Base-by-base conservation (phyloP, 192 early-diverging fungal genomes). In the Backusella liffmaniae region DNA sequence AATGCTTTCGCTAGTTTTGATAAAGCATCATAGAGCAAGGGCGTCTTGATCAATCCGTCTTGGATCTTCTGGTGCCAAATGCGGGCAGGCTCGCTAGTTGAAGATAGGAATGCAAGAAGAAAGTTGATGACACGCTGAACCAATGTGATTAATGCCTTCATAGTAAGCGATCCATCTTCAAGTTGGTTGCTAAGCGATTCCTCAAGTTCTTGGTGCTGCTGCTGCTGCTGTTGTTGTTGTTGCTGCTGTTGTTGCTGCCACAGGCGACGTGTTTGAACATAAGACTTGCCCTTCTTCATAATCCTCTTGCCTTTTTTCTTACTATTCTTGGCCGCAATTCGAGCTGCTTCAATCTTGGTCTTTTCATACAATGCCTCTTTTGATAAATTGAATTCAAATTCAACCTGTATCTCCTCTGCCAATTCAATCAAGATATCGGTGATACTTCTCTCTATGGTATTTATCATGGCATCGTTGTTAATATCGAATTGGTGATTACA, bases 1-100 rank as follows among this genome's bases (percentile, higher is more conserved):
- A 67, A 30, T 2, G 36, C 30, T 51, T 37, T 62, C 10, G 26
- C 15, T n/a, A 75, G 30, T 21, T 35, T 44, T 8, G 37, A 41
- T 21, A 75, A 30, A 5, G 74, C n/a, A 49, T 67, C 65, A 75
- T 75, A 75, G 7, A 66, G 35, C 41, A 75, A 51, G 9, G 56
- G 66, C 10, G 13, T 37, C 5, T 39, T 46, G n/a, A 42, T 37
- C 21, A 75, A 16, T n/a, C 35, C 32, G 18, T 67, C 36, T 29
- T 65, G 59, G 6, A 68, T 37, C 26, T 35, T 41, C 7, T 65
- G 62, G 18, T 56, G 56, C 56, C 56, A 62, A 62, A 62, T 13
- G 26, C 56, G 56, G 1, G 56, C 56, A 62, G 56, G 56, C 26
- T 62, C 56, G 56, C 56, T 62, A 3, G 56, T 62, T 29, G 56